phyloP scores from a whole-genome alignment of 306 rosid species.

The Abrus pulchellus region DNA sequence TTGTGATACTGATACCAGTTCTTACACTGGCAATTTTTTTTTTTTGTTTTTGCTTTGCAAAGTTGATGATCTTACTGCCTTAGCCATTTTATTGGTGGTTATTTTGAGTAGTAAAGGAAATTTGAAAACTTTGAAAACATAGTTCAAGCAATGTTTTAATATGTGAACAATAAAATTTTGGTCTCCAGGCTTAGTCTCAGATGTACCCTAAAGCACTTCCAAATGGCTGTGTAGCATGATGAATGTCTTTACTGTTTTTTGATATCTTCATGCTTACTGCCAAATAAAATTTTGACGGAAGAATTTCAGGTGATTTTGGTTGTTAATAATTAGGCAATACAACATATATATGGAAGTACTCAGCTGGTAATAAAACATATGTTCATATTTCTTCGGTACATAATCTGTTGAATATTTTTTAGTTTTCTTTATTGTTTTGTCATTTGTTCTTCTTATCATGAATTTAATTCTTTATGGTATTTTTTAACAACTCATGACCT shows the following conservation, averaged over 20 bases:
- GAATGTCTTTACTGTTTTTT: slow-evolving; percentile 10
- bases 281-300: slow-evolving; percentile 14
- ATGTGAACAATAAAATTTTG: slow-evolving; percentile 10
- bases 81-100: not conserved
- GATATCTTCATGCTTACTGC: not conserved
- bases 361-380: slow-evolving; percentile 29
- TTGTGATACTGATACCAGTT: no score
- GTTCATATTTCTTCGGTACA: slow-evolving; percentile 16
- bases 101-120: not conserved
- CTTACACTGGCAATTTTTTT: no score
- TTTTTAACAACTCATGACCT: slow-evolving; percentile 45
- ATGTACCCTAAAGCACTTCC: not conserved
- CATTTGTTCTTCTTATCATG: slow-evolving; percentile 34
- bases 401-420: slow-evolving; percentile 4
- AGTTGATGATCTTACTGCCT: not conserved
- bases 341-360: not conserved
- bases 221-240: slow-evolving; percentile 17
- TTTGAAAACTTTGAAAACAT: not conserved
- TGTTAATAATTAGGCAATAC: slow-evolving; percentile 2
- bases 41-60: not conserved
- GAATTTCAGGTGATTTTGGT: slow-evolving; percentile 22
- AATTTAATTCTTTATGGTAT: slow-evolving; percentile 10
- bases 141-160: not conserved
- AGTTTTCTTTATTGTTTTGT: not conserved
- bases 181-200: slow-evolving; percentile 4